phyloP scores from a whole-genome alignment of 2,329 filamentous ascomycete genomes.

The Fusarium guadeloupense region DNA sequence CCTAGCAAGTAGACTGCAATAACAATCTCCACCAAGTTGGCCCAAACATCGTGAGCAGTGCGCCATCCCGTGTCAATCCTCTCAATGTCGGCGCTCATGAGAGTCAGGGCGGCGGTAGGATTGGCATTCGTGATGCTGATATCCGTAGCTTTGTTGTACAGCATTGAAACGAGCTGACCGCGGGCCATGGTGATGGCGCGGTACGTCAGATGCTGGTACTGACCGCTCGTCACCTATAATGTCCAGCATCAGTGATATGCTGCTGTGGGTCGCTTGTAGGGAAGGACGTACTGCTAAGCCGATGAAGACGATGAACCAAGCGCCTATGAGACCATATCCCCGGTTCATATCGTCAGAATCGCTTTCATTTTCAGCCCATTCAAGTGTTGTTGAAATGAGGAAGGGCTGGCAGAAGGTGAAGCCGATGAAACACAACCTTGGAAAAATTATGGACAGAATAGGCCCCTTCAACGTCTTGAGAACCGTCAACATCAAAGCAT shows the following conservation, averaged over 20 bases:
- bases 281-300: slow-evolving; percentile 12
- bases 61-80: slow-evolving; percentile 49
- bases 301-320: slow-evolving; percentile 31
- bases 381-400: slow-evolving; percentile 29
- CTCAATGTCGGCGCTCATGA: slow-evolving; percentile 58
- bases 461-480: slow-evolving; percentile 16
- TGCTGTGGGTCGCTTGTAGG: fast-evolving
- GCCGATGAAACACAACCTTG: slow-evolving; percentile 28
- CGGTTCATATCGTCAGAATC: slow-evolving; percentile 15
- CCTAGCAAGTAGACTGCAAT: slow-evolving; percentile 58
- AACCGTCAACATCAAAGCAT: slow-evolving; percentile 12
- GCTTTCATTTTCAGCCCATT: background rate
- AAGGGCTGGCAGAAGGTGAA: slow-evolving; percentile 36
- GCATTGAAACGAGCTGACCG: slow-evolving; percentile 42
- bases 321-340: slow-evolving; percentile 34
- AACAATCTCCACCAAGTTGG: slow-evolving; percentile 52
- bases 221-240: slow-evolving; percentile 12
- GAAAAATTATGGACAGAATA: slow-evolving; percentile 15
- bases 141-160: slow-evolving; percentile 42
- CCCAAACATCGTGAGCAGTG: slow-evolving; percentile 55
- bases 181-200: slow-evolving; percentile 47
- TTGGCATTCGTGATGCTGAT: slow-evolving; percentile 45
- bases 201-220: slow-evolving; percentile 33
- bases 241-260: background rate
- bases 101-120: slow-evolving; percentile 51